Evolutionary conservation across 495 filamentous ascomycete genomes (phyloP), one percentile per base, ranked within the genome.

Genomic region (Aspergillus taichungensis): DNA sequence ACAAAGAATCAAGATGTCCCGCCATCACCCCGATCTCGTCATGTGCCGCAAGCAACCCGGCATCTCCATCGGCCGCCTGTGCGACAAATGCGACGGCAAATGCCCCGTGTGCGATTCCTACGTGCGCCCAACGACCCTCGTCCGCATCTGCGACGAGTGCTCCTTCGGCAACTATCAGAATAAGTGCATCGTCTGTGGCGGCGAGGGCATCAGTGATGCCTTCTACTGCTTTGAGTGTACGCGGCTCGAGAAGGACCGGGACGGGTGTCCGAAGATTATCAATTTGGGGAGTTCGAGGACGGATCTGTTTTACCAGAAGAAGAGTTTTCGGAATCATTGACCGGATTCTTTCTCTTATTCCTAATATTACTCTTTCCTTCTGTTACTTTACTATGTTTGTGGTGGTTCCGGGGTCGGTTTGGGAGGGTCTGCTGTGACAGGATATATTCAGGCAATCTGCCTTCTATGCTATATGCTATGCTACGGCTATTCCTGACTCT

Each of bases 141-240:
- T 94, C 42, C 84, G 91, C 50, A 97, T 99, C 70, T 99, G 92
- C 74, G 92, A 99, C 69, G 92, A 99, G 69, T 99, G 92, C 74
- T 85, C 84, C 58, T 99, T 99, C 65, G 92, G 92, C 56, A 99
- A 99, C 72, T 99, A 97, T 71, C 92, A 97, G 73, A 99, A 99
- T 68, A 99, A 99, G 63, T 99, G 92, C 60, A 88, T 97, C 24
- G 92, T 99, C 18, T 99, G 92, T 65, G 92, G 92, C 67, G 92
- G 92, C 51, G 92, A 99, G 72, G 92, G 92, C 11, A 99, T 99
- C 63, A 91, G 85, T 32, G 92, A 99, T 62, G 92, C 92, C n/a
- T 97, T 99, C 68, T 99, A 99, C 72, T 99, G 92, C 75, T 97
- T 95, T 61, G 94, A 99, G 62, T 99, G 92, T 64, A 99, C 92